A percentile compares a stretch with the other conserved stretches of the same genome.
Evolutionary conservation across 2,329 filamentous ascomycete genomes (phyloP).

Genomic region (Knufia fluminis): DNA sequence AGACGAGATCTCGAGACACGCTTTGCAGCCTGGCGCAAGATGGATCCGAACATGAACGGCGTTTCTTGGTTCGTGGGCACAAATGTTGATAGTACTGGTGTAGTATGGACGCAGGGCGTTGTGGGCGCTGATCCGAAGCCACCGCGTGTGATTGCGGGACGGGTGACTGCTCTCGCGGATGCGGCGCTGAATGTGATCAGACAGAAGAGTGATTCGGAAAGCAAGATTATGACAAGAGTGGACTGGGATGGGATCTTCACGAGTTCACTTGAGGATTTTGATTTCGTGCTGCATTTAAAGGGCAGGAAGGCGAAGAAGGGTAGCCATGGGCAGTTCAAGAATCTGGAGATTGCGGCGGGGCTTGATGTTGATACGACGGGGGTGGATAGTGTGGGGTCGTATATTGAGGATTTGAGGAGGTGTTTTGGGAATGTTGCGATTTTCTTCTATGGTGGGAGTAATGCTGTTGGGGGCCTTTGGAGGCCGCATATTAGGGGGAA

Average conservation of each 20-base stretch:
- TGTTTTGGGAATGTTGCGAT: conserved; percentile 62
- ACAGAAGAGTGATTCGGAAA: conserved; percentile 37
- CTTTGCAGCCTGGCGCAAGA: conserved; percentile 74
- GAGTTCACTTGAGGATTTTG: conserved; percentile 66
- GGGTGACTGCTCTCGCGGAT: conserved; percentile 73
- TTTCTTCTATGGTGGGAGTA: conserved; percentile 61
- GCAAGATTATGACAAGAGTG: conserved; percentile 40
- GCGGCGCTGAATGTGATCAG: conserved; percentile 59
- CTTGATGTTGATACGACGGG: conserved; percentile 39
- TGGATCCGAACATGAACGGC: conserved; percentile 81
- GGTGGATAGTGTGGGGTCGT: conserved; percentile 52
- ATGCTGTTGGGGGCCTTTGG: conserved; percentile 57
- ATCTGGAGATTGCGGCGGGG: conserved; percentile 51
- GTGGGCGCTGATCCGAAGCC: conserved; percentile 40
- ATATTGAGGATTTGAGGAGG: conserved; percentile 57
- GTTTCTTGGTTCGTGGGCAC: conserved; percentile 74
- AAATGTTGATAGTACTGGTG: conserved; percentile 65
- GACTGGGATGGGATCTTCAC: conserved; percentile 50
- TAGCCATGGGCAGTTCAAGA: conserved; percentile 55
- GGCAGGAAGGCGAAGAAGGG: conserved; percentile 18
- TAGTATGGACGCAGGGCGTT: conserved; percentile 63
- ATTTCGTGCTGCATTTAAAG: conserved; percentile 71
- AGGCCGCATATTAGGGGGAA: conserved; percentile 43
- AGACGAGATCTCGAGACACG: conserved; percentile 39
- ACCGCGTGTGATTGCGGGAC: conserved; percentile 70